phyloP scores from a whole-genome alignment of 768 basidiomycete species.

The Auricularia heimuer region DNA sequence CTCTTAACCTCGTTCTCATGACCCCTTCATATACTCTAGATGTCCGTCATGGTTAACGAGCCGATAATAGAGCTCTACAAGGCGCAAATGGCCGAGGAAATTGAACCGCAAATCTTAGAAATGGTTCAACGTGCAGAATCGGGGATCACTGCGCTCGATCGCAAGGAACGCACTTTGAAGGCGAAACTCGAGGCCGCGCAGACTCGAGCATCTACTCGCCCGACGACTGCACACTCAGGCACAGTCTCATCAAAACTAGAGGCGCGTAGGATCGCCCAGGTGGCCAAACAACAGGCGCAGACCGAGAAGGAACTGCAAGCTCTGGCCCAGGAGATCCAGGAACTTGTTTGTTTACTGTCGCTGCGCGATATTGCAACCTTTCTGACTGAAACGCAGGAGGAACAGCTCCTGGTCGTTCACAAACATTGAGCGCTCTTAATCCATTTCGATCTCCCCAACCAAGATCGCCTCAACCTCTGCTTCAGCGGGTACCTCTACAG shows the following conservation, averaged over 20 bases:
- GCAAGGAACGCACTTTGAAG: constrained; percentile 34
- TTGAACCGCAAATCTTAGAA: constrained; percentile 72
- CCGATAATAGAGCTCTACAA: constrained; percentile 66
- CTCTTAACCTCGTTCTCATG: neutral
- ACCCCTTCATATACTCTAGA: constrained; percentile 28
- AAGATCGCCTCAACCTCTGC: constrained; percentile 49
- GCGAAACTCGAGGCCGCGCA: constrained; percentile 47
- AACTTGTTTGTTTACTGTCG: constrained; percentile 31
- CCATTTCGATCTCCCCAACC: constrained; percentile 51
- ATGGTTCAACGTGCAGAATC: constrained; percentile 62
- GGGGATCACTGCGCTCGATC: constrained; percentile 49
- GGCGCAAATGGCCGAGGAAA: constrained; percentile 62
- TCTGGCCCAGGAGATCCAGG: constrained; percentile 53
- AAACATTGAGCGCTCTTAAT: neutral
- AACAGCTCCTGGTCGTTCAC: neutral
- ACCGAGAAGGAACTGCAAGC: constrained; percentile 53
- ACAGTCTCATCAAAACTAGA: constrained; percentile 55
- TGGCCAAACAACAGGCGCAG: constrained; percentile 55
- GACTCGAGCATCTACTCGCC: constrained; percentile 23
- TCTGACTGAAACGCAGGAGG: constrained; percentile 3
- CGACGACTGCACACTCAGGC: constrained; percentile 36
- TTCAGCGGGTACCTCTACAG: constrained; percentile 29
- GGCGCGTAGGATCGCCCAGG: constrained; percentile 50
- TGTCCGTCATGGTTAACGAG: constrained; percentile 67
- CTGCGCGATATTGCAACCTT: neutral